Percentiles rank a stretch among this genome's conserved stretches.
These are phyloP conservation scores for Mycena sanguinolenta DNA, from an alignment of 768 basidiomycete genomes.

Conservation along the genomic window DNA sequence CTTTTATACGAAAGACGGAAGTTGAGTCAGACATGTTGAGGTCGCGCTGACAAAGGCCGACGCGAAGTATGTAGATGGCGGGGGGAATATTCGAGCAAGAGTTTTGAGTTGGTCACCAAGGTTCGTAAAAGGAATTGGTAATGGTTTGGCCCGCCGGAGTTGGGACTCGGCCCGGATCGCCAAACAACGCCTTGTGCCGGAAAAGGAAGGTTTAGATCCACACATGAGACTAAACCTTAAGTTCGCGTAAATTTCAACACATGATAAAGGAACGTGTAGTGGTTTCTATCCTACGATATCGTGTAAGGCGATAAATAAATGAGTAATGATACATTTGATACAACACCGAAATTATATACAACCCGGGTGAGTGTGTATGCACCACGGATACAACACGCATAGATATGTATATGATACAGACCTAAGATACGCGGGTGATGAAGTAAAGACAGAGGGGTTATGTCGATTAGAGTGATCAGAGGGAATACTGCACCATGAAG, in stretches of 20 bases:
- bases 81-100: conserved; percentile 25
- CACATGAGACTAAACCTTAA: conserved; percentile 18
- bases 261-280: conserved; percentile 20
- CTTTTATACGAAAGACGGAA: conserved; percentile 15
- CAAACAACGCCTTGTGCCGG: conserved; percentile 6
- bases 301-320: conserved; percentile 2
- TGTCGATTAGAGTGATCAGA: conserved; percentile 11
- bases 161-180: neutral
- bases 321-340: conserved; percentile 33
- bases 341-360: conserved; percentile 30
- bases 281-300: neutral
- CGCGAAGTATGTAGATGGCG: conserved; percentile 9
- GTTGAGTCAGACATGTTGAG: conserved; percentile 21
- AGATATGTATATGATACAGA: conserved; percentile 1
- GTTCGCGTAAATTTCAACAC: too few relatives aligned
- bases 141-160: too few relatives aligned
- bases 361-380: neutral
- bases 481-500: conserved; percentile 36
- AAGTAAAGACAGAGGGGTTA: neutral
- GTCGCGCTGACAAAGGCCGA: conserved; percentile 28
- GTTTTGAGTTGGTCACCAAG: neutral
- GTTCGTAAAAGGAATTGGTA: too few relatives aligned
- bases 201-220: conserved; percentile 1
- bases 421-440: neutral
- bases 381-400: conserved; percentile 11